Evolutionary conservation across 1,284 basidiomycete species (phyloP).

Genomic region (Trichosporon asahii): DNA sequence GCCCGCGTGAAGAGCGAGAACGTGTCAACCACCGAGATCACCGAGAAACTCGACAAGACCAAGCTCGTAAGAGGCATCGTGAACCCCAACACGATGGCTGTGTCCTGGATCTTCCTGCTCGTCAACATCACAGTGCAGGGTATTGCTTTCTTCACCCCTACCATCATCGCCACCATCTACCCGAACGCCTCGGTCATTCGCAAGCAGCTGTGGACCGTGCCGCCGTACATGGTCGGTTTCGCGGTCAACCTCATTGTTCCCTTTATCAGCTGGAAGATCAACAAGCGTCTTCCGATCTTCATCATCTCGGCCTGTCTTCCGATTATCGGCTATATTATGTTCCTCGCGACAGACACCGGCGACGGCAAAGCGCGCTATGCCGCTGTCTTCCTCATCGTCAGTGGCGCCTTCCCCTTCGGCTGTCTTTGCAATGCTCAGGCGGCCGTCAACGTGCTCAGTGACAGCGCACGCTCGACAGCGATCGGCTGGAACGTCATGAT

Average conservation of each 20-base stretch:
- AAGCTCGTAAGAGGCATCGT: slow-evolving; percentile 23
- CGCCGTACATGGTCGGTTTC: slow-evolving; percentile 44
- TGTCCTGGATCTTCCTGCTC: slow-evolving; percentile 47
- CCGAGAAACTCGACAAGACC: slow-evolving; percentile 17
- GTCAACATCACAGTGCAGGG: slow-evolving; percentile 44
- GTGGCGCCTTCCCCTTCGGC: slow-evolving; percentile 21
- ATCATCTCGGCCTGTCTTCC: slow-evolving; percentile 35
- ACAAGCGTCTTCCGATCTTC: slow-evolving; percentile 38
- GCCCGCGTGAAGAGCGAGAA: slow-evolving; percentile 31
- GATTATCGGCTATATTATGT: slow-evolving; percentile 40
- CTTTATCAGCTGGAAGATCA: slow-evolving; percentile 41
- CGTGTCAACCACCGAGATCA: slow-evolving; percentile 27
- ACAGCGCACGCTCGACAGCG: slow-evolving; percentile 17
- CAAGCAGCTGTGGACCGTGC: slow-evolving; percentile 47
- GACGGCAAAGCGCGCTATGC: slow-evolving; percentile 18
- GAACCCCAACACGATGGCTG: slow-evolving; percentile 30
- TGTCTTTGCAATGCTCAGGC: slow-evolving; percentile 18
- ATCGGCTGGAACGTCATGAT: slow-evolving; percentile 26
- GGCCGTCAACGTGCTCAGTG: slow-evolving; percentile 10
- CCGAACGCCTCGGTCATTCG: slow-evolving; percentile 26
- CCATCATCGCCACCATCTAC: slow-evolving; percentile 35
- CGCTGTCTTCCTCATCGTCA: slow-evolving; percentile 20
- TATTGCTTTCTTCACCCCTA: slow-evolving; percentile 35
- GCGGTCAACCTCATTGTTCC: slow-evolving; percentile 34
- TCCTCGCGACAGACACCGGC: slow-evolving; percentile 25